Evolutionary conservation across 2,329 filamentous ascomycete genomes (phyloP), one percentile per base, ranked within the genome.

Genomic region (Pseudogymnoascus verrucosus): DNA sequence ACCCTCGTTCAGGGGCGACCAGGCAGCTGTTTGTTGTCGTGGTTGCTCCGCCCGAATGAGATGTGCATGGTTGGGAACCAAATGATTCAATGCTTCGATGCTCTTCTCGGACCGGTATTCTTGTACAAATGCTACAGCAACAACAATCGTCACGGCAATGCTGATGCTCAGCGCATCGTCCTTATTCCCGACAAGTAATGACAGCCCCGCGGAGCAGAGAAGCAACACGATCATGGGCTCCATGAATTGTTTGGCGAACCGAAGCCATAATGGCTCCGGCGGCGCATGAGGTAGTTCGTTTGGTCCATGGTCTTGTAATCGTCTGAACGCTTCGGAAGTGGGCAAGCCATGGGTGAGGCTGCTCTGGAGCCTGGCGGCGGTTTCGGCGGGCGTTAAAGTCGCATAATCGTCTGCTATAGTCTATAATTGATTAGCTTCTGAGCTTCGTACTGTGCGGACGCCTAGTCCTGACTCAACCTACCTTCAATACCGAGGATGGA

Each of bases 91-190:
- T 19, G 95, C 95, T 76, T 99, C 95, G 68, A 99, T 86, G 2
- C 93, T 98, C 76, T 99, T 96, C 74, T 99, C 95, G 6, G 95
- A 98, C 65, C 95, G 84, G 75, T 99, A 99, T 77, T 99, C 95
- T 74, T 99, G 95, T 62, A 98, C 86, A 70, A 99, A 99, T 1
- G 93, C 95, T 44, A 99, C 95, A 0, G 89, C 89, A 23, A 99
- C 93, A 5, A 99, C 95, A 69, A 99, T 99, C 26, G 93, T 96
- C 21, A 99, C 95, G 1, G 95, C 95, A 34, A 96, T 87, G 0
- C 93, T 90, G 72, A 99, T 99, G 76, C 93, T 98, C 70, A 99
- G 79, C 5, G 93, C 93, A 78, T 99, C 96, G 71, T 98, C 93
- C 73, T 88, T 87, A 73, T 99, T 99, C 61, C 93, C 92, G 75